These are phyloP conservation scores for Fagopyrum esculentum DNA, from an alignment of 148 eudicot genomes.

Conservation along the genomic window DNA sequence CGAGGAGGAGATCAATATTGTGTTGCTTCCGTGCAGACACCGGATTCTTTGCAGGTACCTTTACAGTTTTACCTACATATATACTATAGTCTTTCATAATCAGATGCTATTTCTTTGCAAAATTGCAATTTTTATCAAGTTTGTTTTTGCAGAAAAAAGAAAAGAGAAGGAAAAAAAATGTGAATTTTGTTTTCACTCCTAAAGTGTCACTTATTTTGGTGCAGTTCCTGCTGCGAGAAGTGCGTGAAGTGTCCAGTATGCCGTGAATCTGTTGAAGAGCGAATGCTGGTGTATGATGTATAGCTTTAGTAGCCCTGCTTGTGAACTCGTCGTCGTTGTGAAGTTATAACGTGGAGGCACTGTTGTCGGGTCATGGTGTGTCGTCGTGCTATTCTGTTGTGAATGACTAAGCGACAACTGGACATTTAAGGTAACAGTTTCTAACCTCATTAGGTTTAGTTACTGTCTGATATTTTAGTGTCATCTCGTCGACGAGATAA, in stretches of 20 bases:
- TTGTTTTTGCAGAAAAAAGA: background rate
- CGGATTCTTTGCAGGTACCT: conserved; percentile 83
- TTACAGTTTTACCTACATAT: background rate
- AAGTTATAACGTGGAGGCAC: too few relatives aligned
- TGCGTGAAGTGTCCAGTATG: conserved; percentile 55
- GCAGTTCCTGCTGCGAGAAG: conserved; percentile 73
- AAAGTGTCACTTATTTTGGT: conserved; percentile 12
- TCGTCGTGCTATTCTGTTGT: too few relatives aligned
- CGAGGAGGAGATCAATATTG: conserved; percentile 75
- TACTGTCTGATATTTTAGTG: too few relatives aligned
- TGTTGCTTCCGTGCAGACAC: conserved; percentile 88
- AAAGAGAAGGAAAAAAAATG: background rate
- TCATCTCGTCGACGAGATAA: too few relatives aligned
- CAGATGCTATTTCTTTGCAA: background rate
- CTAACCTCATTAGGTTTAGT: too few relatives aligned
- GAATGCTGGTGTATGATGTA: too few relatives aligned
- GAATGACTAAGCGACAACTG: too few relatives aligned
- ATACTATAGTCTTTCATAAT: background rate
- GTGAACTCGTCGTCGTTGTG: too few relatives aligned
- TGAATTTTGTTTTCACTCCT: background rate
- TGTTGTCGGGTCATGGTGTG: too few relatives aligned
- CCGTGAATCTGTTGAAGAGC: background rate
- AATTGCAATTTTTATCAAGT: background rate
- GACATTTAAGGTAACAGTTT: too few relatives aligned
- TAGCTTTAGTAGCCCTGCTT: too few relatives aligned